Base-by-base conservation (phyloP, 2,329 filamentous ascomycete species). In the Fusarium illudens region DNA sequence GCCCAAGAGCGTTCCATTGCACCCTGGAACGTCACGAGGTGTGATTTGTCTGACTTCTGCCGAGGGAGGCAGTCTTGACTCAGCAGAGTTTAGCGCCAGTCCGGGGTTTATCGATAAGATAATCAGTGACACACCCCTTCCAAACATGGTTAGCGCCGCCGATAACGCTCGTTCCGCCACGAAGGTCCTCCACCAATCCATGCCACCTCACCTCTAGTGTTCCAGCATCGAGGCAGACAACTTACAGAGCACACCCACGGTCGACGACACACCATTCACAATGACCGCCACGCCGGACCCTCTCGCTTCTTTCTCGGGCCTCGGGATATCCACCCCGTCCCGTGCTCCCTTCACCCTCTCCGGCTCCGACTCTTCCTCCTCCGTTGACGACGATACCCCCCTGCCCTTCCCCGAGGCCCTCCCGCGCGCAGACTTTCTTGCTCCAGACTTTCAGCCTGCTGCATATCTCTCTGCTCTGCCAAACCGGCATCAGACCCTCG, bases 401-500 rank as follows among this genome's bases (percentile, higher is more conserved):
- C 89, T 98, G 6, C 96, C 96, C 12, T 98, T 97, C 81, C 96
- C 96, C 1, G 86, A 89, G 36, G 93, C 94, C 4, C 88, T 99
- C 15, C 88, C 92, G 2, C 92, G 96, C 60, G 83, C 86, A 61
- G 93, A 96, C 75, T 99, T 99, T 80, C 87, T 97, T 7, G 82
- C 87, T 3, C 85, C 88, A 4, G 79, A 89, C 70, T 99, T 99
- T 79, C 89, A 93, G 65, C 90, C 96, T 1, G 87, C 92, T 2
- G 82, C 83, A 3, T 99, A 97, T 78, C 90, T 99, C 48, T 94
- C 79, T 8, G 90, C 92, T 2, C 86, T 97, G 2, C 88, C 89
- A 19, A 90, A 96, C 76, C 91, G 96, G 2, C 96, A 99, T 78
- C 96, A 99, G 79, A 97, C 95, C 0, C 92, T 99, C 49, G 94